Evolutionary conservation across 2,329 filamentous ascomycete species (phyloP).

Genomic region (Tolypocladium amazonense): DNA sequence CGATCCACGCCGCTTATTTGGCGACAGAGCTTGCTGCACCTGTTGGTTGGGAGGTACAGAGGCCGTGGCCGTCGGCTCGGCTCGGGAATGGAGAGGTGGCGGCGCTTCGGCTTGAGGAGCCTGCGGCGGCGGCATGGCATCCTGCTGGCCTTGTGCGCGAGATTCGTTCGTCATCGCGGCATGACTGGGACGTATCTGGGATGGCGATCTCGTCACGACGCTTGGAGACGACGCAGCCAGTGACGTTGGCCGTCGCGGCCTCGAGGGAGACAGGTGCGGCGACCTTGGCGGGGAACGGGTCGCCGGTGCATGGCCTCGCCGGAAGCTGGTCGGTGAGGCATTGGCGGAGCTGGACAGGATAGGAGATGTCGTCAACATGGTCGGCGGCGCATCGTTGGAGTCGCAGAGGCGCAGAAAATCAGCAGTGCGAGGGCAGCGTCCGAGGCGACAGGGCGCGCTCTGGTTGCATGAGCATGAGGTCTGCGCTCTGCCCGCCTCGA

Average conservation of each 20-base stretch:
- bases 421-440: slow-evolving; percentile 1
- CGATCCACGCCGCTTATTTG: slow-evolving; percentile 21
- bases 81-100: neutral
- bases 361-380: slow-evolving; percentile 51
- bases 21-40: slow-evolving; percentile 11
- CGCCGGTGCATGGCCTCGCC: slow-evolving; percentile 15
- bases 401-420: slow-evolving; percentile 4
- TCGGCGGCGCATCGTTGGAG: slow-evolving; percentile 37
- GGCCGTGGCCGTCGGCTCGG: neutral
- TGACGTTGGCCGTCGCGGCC: slow-evolving; percentile 14
- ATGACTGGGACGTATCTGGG: slow-evolving; percentile 9
- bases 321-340: slow-evolving; percentile 39
- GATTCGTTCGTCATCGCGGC: neutral
- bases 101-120: neutral
- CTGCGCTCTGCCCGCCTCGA: neutral
- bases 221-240: slow-evolving; percentile 9
- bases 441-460: slow-evolving; percentile 1
- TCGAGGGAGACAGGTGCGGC: slow-evolving; percentile 14
- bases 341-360: slow-evolving; percentile 38
- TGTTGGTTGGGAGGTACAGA: neutral
- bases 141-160: neutral
- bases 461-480: slow-evolving; percentile 1
- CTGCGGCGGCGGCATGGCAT: neutral
- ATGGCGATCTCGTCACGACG: slow-evolving; percentile 8
- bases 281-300: slow-evolving; percentile 13